These are phyloP conservation scores for Dendryphion nanum DNA, from an alignment of 2,329 filamentous ascomycete genomes.

Conservation along the genomic window DNA sequence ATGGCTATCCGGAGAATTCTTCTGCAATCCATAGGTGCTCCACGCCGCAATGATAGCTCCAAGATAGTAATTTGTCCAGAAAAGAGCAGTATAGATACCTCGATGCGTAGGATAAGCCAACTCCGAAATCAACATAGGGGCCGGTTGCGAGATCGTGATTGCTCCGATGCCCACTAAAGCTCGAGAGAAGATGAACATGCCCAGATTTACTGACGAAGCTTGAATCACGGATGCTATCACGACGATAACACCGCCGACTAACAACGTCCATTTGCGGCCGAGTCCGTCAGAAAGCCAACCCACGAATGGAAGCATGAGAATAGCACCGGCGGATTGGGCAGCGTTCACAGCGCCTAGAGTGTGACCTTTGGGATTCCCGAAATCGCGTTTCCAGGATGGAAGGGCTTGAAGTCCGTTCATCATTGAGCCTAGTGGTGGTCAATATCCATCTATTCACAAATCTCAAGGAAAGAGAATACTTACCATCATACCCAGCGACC, in stretches of 20 bases:
- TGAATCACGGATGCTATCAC: neutral
- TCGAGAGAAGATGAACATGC: neutral
- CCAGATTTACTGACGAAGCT: neutral
- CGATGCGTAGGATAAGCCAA: constrained; percentile 1
- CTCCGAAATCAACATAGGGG: constrained; percentile 1
- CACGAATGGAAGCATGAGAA: neutral
- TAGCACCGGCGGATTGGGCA: neutral
- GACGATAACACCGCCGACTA: neutral
- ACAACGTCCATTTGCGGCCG: neutral
- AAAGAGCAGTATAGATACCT: neutral
- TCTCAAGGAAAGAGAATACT: neutral
- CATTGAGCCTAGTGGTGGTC: neutral
- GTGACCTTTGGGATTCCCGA: neutral
- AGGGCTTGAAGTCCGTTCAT: constrained; percentile 1
- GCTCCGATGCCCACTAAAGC: neutral
- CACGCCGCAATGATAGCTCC: constrained; percentile 1
- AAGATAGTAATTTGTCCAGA: neutral
- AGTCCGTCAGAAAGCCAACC: neutral
- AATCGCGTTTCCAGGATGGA: neutral
- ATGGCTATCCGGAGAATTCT: neutral
- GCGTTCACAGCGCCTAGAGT: neutral
- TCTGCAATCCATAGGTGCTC: neutral
- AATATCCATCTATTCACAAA: neutral
- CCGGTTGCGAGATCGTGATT: neutral
- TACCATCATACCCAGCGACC: constrained; percentile 1